Base-by-base conservation (phyloP, 2,329 filamentous ascomycete species). In the Aspergillus ibericus region DNA sequence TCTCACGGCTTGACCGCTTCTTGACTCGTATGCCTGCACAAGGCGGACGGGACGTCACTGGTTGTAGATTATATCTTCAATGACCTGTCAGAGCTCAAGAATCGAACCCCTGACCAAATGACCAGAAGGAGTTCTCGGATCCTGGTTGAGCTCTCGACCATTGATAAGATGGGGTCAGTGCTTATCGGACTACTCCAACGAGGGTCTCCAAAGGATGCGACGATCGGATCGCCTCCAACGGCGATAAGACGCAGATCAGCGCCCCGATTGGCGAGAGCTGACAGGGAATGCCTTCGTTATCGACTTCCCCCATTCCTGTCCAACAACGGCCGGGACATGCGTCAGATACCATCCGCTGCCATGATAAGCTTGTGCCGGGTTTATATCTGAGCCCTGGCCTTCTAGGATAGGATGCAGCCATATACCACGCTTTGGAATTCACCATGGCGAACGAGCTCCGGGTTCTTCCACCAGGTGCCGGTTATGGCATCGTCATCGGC, bases 401-500 rank as follows among this genome's bases (percentile, higher is more conserved):
- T 29, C 27, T 7, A 10, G 36, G 12, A 35, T 5, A 12, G 16
- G 2, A 42, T 20, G 36, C 36, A 20, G 2, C 38, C 18, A 13
- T 22, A 16, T 5, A 42, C 20, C 16, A 10, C 16, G 5, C 20
- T 20, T 20, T 5, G 5, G 12, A 35, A 15, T 35, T 6, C 38
- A 47, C 16, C 29, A 66, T 62, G 64, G 55, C 40, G 4, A 12
- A 58, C 46, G 61, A 59, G 3, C 58, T 68, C 16, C 64, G 58
- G 35, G 61, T 68, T 18, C 63, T 68, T 3, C 59, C 65, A 40
- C 70, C 74, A 1, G 78, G 78, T 10, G 78, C 77, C 6, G 81
- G 81, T 40, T 82, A 82, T 70, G 80, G 80, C 61, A 78, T 76
- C 59, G 77, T 83, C 13, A 76, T 81, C n/a, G 81, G 81, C 20